Evolutionary conservation across 257 asterid species (phyloP), one percentile per base, ranked within the genome.

Genomic region (Ilex aquifolium): DNA sequence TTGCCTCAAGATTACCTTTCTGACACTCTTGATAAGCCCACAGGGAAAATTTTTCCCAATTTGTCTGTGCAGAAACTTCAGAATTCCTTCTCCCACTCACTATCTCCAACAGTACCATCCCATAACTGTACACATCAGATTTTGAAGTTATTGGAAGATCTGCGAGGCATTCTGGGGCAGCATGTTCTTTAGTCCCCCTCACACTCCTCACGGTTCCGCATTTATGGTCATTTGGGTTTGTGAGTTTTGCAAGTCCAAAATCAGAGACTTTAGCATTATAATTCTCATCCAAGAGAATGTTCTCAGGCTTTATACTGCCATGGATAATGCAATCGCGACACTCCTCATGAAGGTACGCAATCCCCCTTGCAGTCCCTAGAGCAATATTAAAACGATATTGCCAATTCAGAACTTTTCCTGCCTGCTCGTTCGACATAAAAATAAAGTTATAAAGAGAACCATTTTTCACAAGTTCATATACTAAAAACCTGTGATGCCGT

Each of bases 101-200:
- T n/a, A 53, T n/a, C 30, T 53, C 57, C 3, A 53, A 53, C 57
- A 53, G 11, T 10, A 53, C 31, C 57, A 53, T 53, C 31, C 57
- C 57, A 10, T 53, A 53, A 21, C 57, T 53, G 57, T 53, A 53
- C 10, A 53, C 30, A 17, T 53, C 57, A 53, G 57, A n/a, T 53
- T 53, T 53, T 10, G 57, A n/a, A n/a, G 57, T 14, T 6, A 53
- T 21, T 6, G 57, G 57, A 7, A 53, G 30, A 15, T 21, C 11
- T 14, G 57, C 27, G 4, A 53, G 27, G 29, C 57, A 53, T 21
- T 5, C 57, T 3, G 57, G 57, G 15, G 57, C 57, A 3, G 6
- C 14, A 17, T 53, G 15, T 6, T 27, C 57, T 53, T 5, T 53
- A 14, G 57, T 53, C 10, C 57, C 57, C 57, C 57, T 53, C 11